Evolutionary conservation across 2,329 filamentous ascomycete genomes (phyloP), one percentile per base, ranked within the genome.

Genomic region (Exophiala alcalophila): DNA sequence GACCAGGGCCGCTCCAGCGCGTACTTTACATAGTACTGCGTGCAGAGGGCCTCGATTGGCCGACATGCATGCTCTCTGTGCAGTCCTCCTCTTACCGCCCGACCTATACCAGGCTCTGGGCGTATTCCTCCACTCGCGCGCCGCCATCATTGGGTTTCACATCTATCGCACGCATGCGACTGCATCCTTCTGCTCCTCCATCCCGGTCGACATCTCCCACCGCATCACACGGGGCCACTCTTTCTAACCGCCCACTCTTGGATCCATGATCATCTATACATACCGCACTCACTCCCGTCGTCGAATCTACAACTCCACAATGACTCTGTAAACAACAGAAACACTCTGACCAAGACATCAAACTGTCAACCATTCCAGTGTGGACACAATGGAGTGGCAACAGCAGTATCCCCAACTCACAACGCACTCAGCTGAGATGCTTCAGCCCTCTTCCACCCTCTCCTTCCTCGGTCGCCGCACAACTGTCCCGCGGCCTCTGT

Each of bases 401-500:
- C 44, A 28, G 20, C 45, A 32, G 15, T 41, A 24, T 25, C 40
- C 47, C 11, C 37, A 31, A 26, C 40, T 35, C 12, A 31, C 38
- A 20, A 19, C 47, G 24, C 47, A 47, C 24, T 25, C 38, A 6
- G 37, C 50, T 30, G 45, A 53, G 44, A 54, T 55, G 49, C 27
- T 46, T 7, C 34, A 59, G 37, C 54, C 50, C 11, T 33, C 47
- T 20, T 40, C 50, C 18, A 46, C 43, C 16, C 31, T 52, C 14
- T 47, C 49, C 12, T 54, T 56, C 51, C 35, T 54, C 16, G 36
- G 40, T 32, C 41, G 42, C 11, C 47, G 40, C 23, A 55, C 44
- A 25, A 38, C 21, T 16, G 41, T 21, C 19, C 53, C 51, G 18
- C 52, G 57, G 9, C 61, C 61, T 5, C 42, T 57, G 4, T 65